phyloP scores from a whole-genome alignment of 495 filamentous ascomycete genomes.

The Letharia columbiana region DNA sequence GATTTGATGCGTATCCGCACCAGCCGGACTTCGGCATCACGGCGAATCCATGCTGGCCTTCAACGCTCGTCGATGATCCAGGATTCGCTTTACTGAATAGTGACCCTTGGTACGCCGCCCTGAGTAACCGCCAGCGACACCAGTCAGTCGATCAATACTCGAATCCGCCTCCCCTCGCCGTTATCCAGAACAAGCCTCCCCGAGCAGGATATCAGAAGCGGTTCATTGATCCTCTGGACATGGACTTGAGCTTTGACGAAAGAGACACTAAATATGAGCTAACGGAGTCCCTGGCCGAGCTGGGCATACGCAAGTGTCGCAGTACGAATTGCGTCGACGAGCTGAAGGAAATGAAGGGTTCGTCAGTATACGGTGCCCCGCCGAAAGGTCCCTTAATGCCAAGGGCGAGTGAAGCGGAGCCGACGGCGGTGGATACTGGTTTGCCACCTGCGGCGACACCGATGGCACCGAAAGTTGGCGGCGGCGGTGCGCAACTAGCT shows the following conservation, averaged over 20 bases:
- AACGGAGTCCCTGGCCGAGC: not conserved
- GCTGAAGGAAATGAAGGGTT: not conserved
- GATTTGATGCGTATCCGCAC: not conserved
- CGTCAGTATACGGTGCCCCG: not conserved
- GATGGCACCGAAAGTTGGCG: not conserved
- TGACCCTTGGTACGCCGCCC: not conserved
- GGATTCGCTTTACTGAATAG: slow-evolving; percentile 5
- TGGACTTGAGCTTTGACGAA: not conserved
- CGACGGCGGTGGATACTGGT: not conserved
- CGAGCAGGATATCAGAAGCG: not conserved
- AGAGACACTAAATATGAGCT: not conserved
- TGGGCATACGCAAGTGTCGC: not conserved
- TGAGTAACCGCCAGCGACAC: not conserved
- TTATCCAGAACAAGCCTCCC: not conserved
- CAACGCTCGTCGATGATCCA: not conserved
- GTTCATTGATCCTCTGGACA: not conserved
- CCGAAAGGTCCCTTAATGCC: not conserved
- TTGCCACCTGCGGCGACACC: not conserved
- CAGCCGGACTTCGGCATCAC: not conserved
- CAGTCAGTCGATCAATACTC: not conserved
- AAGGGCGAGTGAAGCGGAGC: not conserved
- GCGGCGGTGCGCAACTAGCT: not conserved
- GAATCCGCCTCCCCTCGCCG: not conserved
- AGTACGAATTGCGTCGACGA: not conserved
- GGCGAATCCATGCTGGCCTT: slow-evolving; percentile 10